A percentile compares a stretch with the other conserved stretches of the same genome.
phyloP scores from a whole-genome alignment of 257 asterid species.

The Nicotiana undulata region DNA sequence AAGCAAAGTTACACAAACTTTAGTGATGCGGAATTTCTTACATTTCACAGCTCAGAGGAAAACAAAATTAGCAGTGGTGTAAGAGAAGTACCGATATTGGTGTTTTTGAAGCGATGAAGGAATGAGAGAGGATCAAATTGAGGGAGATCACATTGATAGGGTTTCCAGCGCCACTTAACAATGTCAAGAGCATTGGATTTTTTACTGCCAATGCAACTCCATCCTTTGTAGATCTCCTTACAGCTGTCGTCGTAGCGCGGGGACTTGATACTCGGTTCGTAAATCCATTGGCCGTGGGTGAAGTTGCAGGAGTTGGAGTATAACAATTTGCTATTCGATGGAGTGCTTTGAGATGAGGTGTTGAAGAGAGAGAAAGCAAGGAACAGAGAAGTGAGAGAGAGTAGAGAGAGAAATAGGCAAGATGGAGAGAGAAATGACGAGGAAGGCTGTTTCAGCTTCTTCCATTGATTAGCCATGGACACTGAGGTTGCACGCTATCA shows the following conservation, averaged over 20 bases:
- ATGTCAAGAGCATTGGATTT: constrained; percentile 72
- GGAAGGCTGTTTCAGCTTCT: constrained; percentile 24
- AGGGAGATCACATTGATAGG: constrained; percentile 69
- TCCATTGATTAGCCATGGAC: constrained; percentile 59
- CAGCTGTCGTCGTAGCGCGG: constrained; percentile 77
- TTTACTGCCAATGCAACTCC: constrained; percentile 78
- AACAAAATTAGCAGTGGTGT: neutral
- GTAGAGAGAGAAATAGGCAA: constrained; percentile 38
- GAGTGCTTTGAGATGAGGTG: neutral
- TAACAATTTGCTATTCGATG: neutral
- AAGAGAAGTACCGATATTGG: constrained; percentile 58
- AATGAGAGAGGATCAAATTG: constrained; percentile 60
- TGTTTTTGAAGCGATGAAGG: constrained; percentile 54
- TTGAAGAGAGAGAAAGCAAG: constrained; percentile 53
- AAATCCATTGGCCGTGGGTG: constrained; percentile 74
- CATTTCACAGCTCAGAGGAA: neutral
- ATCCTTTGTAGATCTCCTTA: constrained; percentile 95
- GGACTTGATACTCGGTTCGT: constrained; percentile 43
- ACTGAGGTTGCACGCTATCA: neutral
- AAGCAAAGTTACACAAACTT: neutral
- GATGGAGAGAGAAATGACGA: constrained; percentile 21
- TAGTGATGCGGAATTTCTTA: neutral
- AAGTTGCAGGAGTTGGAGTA: constrained; percentile 40
- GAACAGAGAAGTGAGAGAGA: constrained; percentile 47
- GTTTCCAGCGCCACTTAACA: constrained; percentile 89